Conservation (phyloP, 768 basidiomycete species). For the Hericium alpestre region DNA sequence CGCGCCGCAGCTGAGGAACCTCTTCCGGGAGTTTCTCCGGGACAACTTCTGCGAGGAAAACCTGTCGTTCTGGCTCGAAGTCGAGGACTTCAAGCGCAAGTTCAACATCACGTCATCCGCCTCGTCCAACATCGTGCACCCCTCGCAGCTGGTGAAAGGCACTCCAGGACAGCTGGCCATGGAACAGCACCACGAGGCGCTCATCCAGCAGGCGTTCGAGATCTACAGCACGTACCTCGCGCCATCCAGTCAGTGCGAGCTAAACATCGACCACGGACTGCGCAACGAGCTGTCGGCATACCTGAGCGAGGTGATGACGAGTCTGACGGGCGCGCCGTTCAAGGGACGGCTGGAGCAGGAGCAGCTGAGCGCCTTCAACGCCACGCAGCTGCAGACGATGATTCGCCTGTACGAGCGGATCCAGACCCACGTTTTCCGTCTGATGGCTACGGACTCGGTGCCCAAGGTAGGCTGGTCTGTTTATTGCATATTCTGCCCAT, state of each 20-base stretch:
- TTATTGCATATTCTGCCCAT: slow-evolving; percentile 4
- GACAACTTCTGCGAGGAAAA: slow-evolving; percentile 98
- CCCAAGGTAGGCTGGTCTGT: slow-evolving; percentile 54
- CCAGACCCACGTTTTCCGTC: slow-evolving; percentile 89
- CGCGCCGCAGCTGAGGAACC: slow-evolving; percentile 73
- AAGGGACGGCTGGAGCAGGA: slow-evolving; percentile 74
- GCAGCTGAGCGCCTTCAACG: slow-evolving; percentile 77
- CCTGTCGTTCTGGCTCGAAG: slow-evolving; percentile 93
- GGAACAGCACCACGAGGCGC: slow-evolving; percentile 92
- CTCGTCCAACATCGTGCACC: slow-evolving; percentile 35
- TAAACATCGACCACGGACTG: slow-evolving; percentile 96
- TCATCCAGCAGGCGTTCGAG: slow-evolving; percentile 88
- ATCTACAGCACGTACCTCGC: slow-evolving; percentile 95
- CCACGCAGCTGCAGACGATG: slow-evolving; percentile 90
- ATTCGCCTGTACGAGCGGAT: slow-evolving; percentile 92
- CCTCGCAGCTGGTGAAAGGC: slow-evolving; percentile 27
- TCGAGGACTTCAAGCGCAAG: slow-evolving; percentile 91
- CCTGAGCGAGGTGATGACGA: slow-evolving; percentile 80
- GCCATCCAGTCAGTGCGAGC: slow-evolving; percentile 87
- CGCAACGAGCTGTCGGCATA: slow-evolving; percentile 92
- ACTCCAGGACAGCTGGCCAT: slow-evolving; percentile 80
- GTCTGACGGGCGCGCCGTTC: slow-evolving; percentile 63
- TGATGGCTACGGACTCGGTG: slow-evolving; percentile 99
- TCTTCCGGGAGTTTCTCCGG: slow-evolving; percentile 92
- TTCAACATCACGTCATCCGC: slow-evolving; percentile 83